A percentile compares a stretch with the other conserved stretches of the same genome.
These are phyloP conservation scores for Mrakia gelida DNA, from an alignment of 768 basidiomycete species.

Conservation along the genomic window DNA sequence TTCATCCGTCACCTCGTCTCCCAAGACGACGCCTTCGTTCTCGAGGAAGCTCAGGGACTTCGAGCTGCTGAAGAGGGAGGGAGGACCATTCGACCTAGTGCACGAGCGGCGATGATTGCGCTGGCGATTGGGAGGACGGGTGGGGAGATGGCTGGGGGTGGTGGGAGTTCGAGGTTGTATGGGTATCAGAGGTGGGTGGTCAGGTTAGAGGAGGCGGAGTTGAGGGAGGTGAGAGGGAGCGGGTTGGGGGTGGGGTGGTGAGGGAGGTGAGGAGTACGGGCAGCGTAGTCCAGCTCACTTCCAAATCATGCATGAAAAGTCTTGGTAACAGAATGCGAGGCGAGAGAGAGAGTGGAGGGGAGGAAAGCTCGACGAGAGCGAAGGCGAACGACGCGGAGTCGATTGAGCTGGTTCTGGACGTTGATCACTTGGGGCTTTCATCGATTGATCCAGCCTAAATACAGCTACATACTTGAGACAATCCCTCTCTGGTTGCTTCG, in stretches of 20 bases:
- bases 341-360: no score
- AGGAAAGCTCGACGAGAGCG: no score
- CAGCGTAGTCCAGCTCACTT: no score
- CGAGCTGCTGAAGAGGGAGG: not conserved
- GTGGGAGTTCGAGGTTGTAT: not conserved
- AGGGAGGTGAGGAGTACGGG: not conserved
- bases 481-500: no score
- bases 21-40: slow-evolving; percentile 55
- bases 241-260: not conserved
- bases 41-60: not conserved
- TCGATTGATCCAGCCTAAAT: no score
- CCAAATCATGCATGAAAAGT: no score
- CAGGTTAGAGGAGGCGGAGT: not conserved
- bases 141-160: not conserved
- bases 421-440: no score
- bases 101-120: not conserved
- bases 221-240: slow-evolving; percentile 5
- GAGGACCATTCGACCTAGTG: not conserved
- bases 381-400: no score
- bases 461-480: no score
- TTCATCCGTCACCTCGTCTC: slow-evolving; percentile 61
- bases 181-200: slow-evolving; percentile 3
- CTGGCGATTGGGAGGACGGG: not conserved
- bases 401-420: no score
- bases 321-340: no score